Evolutionary conservation across 2,329 filamentous ascomycete genomes (phyloP).

Genomic region (Fusarium subglutinans): DNA sequence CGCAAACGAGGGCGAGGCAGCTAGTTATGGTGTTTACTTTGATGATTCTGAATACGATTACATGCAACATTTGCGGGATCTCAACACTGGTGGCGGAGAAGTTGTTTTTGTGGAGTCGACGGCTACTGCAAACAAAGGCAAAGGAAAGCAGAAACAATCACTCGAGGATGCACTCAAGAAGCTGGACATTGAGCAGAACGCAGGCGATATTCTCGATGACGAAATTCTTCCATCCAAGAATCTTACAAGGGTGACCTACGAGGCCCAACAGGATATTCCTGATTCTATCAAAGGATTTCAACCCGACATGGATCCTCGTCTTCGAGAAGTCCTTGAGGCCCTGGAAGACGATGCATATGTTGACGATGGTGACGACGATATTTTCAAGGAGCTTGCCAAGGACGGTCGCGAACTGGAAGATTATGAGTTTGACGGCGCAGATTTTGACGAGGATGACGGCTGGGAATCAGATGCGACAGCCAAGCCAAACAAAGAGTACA

Average conservation of each 20-base stretch:
- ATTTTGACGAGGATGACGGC: slow-evolving; percentile 75
- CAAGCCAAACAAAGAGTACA: slow-evolving; percentile 73
- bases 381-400: slow-evolving; percentile 79
- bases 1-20: slow-evolving; percentile 94
- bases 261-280: slow-evolving; percentile 91
- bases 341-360: slow-evolving; percentile 96
- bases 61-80: slow-evolving; percentile 97
- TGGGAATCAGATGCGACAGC: slow-evolving; percentile 96
- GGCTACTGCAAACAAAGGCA: slow-evolving; percentile 69
- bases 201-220: slow-evolving; percentile 71
- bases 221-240: slow-evolving; percentile 84
- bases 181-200: slow-evolving; percentile 63
- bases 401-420: slow-evolving; percentile 79
- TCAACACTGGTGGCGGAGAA: slow-evolving; percentile 78
- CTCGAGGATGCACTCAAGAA: slow-evolving; percentile 84
- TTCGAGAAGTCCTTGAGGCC: slow-evolving; percentile 91
- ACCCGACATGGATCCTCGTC: slow-evolving; percentile 94
- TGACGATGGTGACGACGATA: slow-evolving; percentile 84
- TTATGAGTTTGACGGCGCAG: slow-evolving; percentile 78
- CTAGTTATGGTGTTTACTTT: slow-evolving; percentile 91
- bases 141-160: slow-evolving; percentile 78
- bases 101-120: slow-evolving; percentile 85
- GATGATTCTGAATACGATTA: slow-evolving; percentile 98
- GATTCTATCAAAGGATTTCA: slow-evolving; percentile 94
- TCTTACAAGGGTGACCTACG: slow-evolving; percentile 79